These are phyloP conservation scores for Nemania bipapillata DNA, from an alignment of 2,329 filamentous ascomycete genomes.

Conservation along the genomic window DNA sequence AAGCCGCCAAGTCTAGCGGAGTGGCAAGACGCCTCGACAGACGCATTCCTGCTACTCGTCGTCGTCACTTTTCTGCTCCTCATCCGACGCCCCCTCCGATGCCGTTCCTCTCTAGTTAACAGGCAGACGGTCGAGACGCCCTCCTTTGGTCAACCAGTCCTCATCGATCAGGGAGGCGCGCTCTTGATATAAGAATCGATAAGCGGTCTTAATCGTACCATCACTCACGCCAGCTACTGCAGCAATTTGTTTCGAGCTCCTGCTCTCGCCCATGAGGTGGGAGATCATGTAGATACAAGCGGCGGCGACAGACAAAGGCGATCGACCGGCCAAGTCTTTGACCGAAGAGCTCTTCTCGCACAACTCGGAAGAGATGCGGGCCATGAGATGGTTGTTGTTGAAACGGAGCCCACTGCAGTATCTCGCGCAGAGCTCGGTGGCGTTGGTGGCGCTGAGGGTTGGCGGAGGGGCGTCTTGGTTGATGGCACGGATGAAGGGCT, in stretches of 20 bases:
- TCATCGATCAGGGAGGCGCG: conserved; percentile 78
- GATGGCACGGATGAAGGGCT: conserved; percentile 75
- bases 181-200: conserved; percentile 84
- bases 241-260: conserved; percentile 87
- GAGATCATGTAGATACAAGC: conserved; percentile 98
- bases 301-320: conserved; percentile 90
- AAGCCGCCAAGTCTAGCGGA: neutral
- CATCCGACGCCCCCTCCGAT: neutral
- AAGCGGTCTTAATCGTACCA: conserved; percentile 94
- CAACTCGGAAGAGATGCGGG: conserved; percentile 81
- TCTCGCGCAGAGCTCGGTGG: conserved; percentile 85
- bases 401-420: conserved; percentile 86
- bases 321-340: conserved; percentile 87
- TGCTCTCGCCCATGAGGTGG: conserved; percentile 81
- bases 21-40: neutral
- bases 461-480: conserved; percentile 47
- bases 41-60: neutral
- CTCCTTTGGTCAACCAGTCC: conserved; percentile 77
- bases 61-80: neutral
- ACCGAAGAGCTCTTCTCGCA: conserved; percentile 80
- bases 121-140: conserved; percentile 77
- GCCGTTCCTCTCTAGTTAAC: conserved; percentile 55
- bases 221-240: conserved; percentile 89
- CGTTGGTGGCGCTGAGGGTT: conserved; percentile 79
- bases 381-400: conserved; percentile 76